A percentile compares a stretch with the other conserved stretches of the same genome.
These are phyloP conservation scores for Apiotrichum laibachii DNA, from an alignment of 1,284 basidiomycete genomes.

Conservation along the genomic window DNA sequence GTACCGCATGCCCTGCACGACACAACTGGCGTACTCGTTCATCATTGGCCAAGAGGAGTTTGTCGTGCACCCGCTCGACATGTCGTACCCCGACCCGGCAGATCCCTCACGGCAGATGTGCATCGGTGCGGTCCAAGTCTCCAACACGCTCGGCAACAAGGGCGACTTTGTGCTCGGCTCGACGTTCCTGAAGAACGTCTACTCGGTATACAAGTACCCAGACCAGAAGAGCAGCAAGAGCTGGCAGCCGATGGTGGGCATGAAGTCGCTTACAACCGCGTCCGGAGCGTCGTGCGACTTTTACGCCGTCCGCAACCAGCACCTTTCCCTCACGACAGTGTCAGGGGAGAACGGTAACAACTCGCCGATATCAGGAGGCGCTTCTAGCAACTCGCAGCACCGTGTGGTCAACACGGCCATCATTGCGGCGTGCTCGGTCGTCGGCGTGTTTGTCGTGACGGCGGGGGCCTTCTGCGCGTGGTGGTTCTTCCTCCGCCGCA, in stretches of 20 bases:
- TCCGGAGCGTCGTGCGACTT: conserved; percentile 46
- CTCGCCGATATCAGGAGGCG: conserved; percentile 4
- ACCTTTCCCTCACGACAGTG: conserved; percentile 35
- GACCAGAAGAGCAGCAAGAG: conserved; percentile 28
- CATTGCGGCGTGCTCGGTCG: conserved; percentile 41
- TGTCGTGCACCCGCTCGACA: conserved; percentile 49
- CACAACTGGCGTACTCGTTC: conserved; percentile 43
- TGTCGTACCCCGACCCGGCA: conserved; percentile 42
- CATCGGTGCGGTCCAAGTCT: conserved; percentile 47
- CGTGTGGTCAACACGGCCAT: conserved; percentile 37
- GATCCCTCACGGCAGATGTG: conserved; percentile 40
- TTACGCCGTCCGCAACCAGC: conserved; percentile 44
- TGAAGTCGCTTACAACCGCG: conserved; percentile 44
- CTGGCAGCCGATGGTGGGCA: conserved; percentile 48
- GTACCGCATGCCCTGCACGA: conserved; percentile 48
- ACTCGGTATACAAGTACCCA: conserved; percentile 50
- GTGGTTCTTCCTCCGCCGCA: conserved; percentile 49
- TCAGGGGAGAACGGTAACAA: conserved; percentile 19
- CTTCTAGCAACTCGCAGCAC: conserved; percentile 15
- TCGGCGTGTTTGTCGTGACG: conserved; percentile 45
- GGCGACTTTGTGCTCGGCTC: conserved; percentile 50
- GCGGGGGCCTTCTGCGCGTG: conserved; percentile 45
- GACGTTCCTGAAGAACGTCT: conserved; percentile 50
- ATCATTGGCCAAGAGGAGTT: conserved; percentile 37
- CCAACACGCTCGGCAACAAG: conserved; percentile 25